Conservation (phyloP, 495 filamentous ascomycete species). For the Corynascus novoguineensis region DNA sequence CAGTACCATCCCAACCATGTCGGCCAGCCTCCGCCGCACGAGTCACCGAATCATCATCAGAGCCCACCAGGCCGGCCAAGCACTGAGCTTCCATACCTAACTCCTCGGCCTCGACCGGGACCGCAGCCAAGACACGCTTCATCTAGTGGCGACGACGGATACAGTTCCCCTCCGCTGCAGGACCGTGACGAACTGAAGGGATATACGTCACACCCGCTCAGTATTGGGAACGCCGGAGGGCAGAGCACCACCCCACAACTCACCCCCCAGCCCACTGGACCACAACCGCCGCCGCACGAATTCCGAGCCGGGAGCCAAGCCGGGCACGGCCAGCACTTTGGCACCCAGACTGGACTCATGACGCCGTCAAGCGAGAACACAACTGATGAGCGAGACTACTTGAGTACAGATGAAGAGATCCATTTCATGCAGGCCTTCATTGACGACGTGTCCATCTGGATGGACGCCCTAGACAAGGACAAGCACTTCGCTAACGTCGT, state of each 20-base stretch:
- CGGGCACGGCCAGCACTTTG: conserved; percentile 8
- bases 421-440: conserved; percentile 86
- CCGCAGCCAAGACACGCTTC: background rate
- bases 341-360: conserved; percentile 40
- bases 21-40: conserved; percentile 10
- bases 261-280: conserved; percentile 19
- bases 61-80: background rate
- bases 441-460: conserved; percentile 86
- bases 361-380: conserved; percentile 47
- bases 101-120: background rate
- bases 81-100: background rate
- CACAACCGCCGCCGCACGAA: background rate
- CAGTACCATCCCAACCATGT: conserved; percentile 3
- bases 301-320: conserved; percentile 16
- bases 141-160: background rate
- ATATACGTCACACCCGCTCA: conserved; percentile 20
- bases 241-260: conserved; percentile 29
- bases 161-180: conserved; percentile 9
- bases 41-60: background rate
- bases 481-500: conserved; percentile 86
- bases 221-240: conserved; percentile 27
- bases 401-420: conserved; percentile 70
- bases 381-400: conserved; percentile 43
- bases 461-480: conserved; percentile 82
- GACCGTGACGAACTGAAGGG: conserved; percentile 28